phyloP scores from a whole-genome alignment of 768 basidiomycete species.

The Psilocybe azurescens region DNA sequence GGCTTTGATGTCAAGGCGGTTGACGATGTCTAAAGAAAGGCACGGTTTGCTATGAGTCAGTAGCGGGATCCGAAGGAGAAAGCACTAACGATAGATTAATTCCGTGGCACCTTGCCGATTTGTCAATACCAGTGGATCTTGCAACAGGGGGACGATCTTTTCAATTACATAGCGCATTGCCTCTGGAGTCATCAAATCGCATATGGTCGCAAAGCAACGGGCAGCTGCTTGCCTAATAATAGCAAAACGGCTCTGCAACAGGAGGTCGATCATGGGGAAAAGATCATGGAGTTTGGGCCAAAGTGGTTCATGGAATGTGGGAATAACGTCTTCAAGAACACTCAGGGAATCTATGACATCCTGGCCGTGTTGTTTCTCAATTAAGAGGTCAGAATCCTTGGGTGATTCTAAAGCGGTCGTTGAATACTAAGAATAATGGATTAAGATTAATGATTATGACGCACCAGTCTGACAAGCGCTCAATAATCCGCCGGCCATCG shows the following conservation, averaged over 20 bases:
- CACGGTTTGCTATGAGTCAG: constrained; percentile 17
- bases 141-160: constrained; percentile 77
- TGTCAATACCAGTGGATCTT: constrained; percentile 72
- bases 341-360: constrained; percentile 93
- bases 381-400: constrained; percentile 62
- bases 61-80: neutral
- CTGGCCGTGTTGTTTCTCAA: constrained; percentile 81
- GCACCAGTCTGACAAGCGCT: constrained; percentile 71
- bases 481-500: constrained; percentile 81
- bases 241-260: constrained; percentile 85
- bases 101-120: constrained; percentile 93
- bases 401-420: constrained; percentile 53
- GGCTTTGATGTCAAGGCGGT: constrained; percentile 90
- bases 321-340: constrained; percentile 82
- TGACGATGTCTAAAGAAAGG: constrained; percentile 76
- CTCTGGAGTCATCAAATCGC: constrained; percentile 81
- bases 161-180: constrained; percentile 94
- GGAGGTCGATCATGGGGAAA: constrained; percentile 78
- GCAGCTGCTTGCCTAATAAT: constrained; percentile 91
- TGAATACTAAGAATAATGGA: neutral
- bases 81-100: constrained; percentile 84
- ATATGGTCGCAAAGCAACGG: constrained; percentile 85
- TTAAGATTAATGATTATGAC: constrained; percentile 21
- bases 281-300: constrained; percentile 71
- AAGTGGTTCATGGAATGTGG: constrained; percentile 73